Percentiles rank a stretch among this genome's conserved stretches.
phyloP scores from a whole-genome alignment of 148 eudicot genomes.

The Vaccinium vitisidaea region DNA sequence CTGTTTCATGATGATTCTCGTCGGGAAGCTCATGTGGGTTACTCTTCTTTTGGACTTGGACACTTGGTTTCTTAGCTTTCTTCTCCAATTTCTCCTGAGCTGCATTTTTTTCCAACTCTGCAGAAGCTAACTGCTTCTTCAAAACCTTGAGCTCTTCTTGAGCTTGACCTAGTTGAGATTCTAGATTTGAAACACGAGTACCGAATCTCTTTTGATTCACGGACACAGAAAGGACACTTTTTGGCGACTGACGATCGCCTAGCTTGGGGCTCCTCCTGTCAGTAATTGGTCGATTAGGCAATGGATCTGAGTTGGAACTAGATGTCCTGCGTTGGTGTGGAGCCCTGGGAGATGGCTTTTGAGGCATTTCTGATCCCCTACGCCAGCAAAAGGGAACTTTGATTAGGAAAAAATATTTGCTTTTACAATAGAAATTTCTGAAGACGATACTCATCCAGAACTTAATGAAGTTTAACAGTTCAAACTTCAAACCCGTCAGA shows the following conservation, averaged over 20 bases:
- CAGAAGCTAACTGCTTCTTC: constrained; percentile 67
- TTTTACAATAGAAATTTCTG: neutral
- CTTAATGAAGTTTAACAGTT: neutral
- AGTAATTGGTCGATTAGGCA: constrained; percentile 47
- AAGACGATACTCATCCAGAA: neutral
- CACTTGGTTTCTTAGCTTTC: constrained; percentile 31
- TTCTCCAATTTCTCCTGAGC: constrained; percentile 61
- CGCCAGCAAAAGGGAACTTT: neutral
- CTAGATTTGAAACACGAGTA: constrained; percentile 70
- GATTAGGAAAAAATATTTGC: neutral
- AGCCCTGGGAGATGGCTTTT: constrained; percentile 51
- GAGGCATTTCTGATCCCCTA: constrained; percentile 72
- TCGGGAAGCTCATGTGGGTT: constrained; percentile 25
- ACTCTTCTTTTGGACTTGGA: constrained; percentile 20
- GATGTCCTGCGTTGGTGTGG: constrained; percentile 51
- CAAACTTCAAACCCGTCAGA: neutral
- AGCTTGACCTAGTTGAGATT: constrained; percentile 82
- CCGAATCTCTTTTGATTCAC: constrained; percentile 68
- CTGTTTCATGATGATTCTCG: constrained; percentile 50
- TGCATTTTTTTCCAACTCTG: constrained; percentile 64
- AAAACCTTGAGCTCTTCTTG: constrained; percentile 79
- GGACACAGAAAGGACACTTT: constrained; percentile 59
- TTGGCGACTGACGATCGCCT: constrained; percentile 59
- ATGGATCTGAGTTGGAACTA: constrained; percentile 66
- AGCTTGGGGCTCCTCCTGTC: constrained; percentile 67